These are phyloP conservation scores for Suillus placidus DNA, from an alignment of 768 basidiomycete genomes.

Conservation along the genomic window DNA sequence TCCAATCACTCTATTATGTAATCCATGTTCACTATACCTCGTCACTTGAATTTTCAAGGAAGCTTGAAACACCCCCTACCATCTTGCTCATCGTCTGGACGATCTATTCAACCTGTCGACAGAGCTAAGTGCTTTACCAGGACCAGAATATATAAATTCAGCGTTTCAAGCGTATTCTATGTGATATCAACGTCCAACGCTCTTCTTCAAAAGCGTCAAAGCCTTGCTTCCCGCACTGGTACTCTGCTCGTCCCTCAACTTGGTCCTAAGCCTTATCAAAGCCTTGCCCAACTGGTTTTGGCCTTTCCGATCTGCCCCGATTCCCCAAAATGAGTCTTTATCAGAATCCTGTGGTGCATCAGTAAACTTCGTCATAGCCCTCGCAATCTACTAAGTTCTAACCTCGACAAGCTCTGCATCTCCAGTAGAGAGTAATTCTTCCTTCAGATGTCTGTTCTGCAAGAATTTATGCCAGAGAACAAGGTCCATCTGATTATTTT, in stretches of 20 bases:
- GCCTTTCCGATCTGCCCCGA: constrained; percentile 40
- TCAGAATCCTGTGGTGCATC: not conserved
- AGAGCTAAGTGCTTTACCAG: not conserved
- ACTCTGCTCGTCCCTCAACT: constrained; percentile 27
- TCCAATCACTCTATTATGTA: too few relatives aligned
- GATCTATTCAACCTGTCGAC: not conserved
- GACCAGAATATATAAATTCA: not conserved
- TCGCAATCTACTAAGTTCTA: constrained; percentile 17
- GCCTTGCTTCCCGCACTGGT: not conserved
- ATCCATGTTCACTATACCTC: too few relatives aligned
- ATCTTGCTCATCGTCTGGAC: not conserved
- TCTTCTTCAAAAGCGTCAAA: constrained; percentile 1
- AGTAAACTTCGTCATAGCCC: constrained; percentile 23
- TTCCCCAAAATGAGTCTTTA: constrained; percentile 40
- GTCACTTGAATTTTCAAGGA: too few relatives aligned
- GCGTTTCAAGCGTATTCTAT: not conserved
- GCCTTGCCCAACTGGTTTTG: constrained; percentile 46
- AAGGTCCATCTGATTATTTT: constrained; percentile 37
- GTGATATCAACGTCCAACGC: not conserved
- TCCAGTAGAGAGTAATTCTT: constrained; percentile 40
- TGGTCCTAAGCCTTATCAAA: constrained; percentile 39
- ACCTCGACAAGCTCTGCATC: constrained; percentile 42
- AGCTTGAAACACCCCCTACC: not conserved
- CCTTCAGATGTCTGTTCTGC: constrained; percentile 40
- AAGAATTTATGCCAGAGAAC: constrained; percentile 44